Evolutionary conservation across 495 filamentous ascomycete genomes (phyloP), one percentile per base, ranked within the genome.

Genomic region (Echria macrotheca): DNA sequence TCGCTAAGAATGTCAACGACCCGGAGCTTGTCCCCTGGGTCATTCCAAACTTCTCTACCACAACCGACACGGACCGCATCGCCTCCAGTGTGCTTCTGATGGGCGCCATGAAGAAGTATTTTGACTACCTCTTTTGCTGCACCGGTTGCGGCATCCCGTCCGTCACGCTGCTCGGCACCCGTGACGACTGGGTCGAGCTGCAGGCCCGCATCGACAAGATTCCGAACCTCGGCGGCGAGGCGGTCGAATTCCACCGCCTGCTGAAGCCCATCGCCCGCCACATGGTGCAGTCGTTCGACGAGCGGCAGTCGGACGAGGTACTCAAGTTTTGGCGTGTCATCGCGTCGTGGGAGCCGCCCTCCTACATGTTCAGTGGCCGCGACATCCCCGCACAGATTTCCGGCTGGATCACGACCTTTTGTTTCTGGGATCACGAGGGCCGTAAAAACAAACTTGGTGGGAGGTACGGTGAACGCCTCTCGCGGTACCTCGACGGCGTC

Each of bases 291-390:
- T 54, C 52, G 14, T 71, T 67, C 29, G 56, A 57, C 17, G 51
- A 55, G 3, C 66, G 61, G 3, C 63, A 77, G 26, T 28, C 45
- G 0, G 28, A 28, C 8, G 55, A 52, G 4, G 54, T 62, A 11
- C 23, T 32, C 0, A 38, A 49, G 9, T 76, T 76, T 56, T 76
- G 71, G 72, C n/a, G 29, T 10, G 15, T 33, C 9, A 47, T 19
- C 31, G 26, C 29, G 17, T 36, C 9, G 8, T 15, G 21, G 44
- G 29, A 47, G 28, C 3, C 8, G 17, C 44, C 26, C 3, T 8
- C 4, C 14, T 32, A 19, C 17, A n/a, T 14, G 18, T 6, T 3
- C 7, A 47, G 29, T 22, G 44, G 26, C 18, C 6, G 14, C 5
- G 5, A 5, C 7, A 8, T 11, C 7, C 14, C 10, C n/a, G 25